phyloP scores from a whole-genome alignment of 1,284 basidiomycete species.

The Trametes sp. region DNA sequence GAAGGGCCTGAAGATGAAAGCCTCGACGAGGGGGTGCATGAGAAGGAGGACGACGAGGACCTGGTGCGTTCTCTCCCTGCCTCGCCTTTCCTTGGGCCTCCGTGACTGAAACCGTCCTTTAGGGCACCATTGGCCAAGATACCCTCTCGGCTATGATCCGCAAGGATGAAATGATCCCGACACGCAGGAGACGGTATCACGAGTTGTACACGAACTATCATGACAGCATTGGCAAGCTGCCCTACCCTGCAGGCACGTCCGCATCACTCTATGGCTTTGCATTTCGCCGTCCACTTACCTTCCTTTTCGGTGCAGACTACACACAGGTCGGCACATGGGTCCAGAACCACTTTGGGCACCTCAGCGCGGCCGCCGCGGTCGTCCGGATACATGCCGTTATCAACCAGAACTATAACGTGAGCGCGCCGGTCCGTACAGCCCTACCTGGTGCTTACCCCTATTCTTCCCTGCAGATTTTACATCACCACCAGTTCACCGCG shows the following conservation, averaged over 20 bases:
- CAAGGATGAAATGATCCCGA: constrained; percentile 70
- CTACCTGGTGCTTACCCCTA: neutral
- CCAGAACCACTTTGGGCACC: constrained; percentile 59
- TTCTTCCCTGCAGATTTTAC: constrained; percentile 34
- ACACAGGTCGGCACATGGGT: constrained; percentile 66
- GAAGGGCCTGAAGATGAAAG: constrained; percentile 16
- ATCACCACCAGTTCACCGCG: constrained; percentile 19
- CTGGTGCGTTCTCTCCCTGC: constrained; percentile 22
- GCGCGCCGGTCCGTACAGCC: neutral
- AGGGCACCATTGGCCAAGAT: constrained; percentile 73
- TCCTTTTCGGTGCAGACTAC: constrained; percentile 51
- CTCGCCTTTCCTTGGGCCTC: neutral
- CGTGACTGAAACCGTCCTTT: constrained; percentile 11
- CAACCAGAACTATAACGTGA: constrained; percentile 64
- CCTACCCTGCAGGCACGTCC: constrained; percentile 60
- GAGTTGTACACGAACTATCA: constrained; percentile 50
- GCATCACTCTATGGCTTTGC: neutral
- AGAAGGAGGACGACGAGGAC: constrained; percentile 23
- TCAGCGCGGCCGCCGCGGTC: constrained; percentile 64
- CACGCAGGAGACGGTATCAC: constrained; percentile 60
- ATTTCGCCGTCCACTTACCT: constrained; percentile 1
- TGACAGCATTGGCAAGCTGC: constrained; percentile 54
- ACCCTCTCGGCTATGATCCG: constrained; percentile 72
- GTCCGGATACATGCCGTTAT: constrained; percentile 76
- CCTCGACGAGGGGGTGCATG: constrained; percentile 11